Evolutionary conservation across 768 basidiomycete species (phyloP).

Genomic region (Baorangia bicolor): DNA sequence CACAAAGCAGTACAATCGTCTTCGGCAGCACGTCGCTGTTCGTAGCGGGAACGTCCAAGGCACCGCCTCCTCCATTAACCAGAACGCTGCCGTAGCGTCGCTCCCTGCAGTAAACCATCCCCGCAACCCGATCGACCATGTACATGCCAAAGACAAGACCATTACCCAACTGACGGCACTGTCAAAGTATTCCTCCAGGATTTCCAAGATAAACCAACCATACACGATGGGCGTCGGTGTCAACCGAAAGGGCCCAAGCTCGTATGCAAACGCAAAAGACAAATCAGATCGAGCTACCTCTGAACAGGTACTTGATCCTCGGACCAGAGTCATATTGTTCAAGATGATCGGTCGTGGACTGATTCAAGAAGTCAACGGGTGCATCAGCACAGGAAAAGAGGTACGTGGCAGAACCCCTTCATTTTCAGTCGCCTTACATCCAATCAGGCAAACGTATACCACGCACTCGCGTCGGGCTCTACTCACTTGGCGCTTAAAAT

Average conservation of each 20-base stretch:
- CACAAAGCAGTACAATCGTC: constrained; percentile 96
- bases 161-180: constrained; percentile 72
- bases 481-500: constrained; percentile 90
- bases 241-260: constrained; percentile 90
- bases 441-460: constrained; percentile 92
- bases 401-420: constrained; percentile 38
- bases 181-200: constrained; percentile 71
- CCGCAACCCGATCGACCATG: constrained; percentile 29
- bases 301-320: constrained; percentile 94
- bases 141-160: constrained; percentile 54
- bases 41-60: constrained; percentile 70
- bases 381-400: constrained; percentile 98
- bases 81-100: constrained; percentile 50
- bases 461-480: constrained; percentile 59
- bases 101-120: constrained; percentile 76
- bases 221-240: constrained; percentile 70
- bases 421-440: constrained; percentile 2
- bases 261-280: constrained; percentile 88
- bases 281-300: constrained; percentile 95
- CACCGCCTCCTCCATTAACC: constrained; percentile 49
- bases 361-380: constrained; percentile 90
- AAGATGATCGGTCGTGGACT: constrained; percentile 94
- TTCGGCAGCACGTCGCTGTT: constrained; percentile 87
- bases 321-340: constrained; percentile 92
- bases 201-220: constrained; percentile 73